Evolutionary conservation across 768 basidiomycete species (phyloP).

Genomic region (Neoboletus magnificus): DNA sequence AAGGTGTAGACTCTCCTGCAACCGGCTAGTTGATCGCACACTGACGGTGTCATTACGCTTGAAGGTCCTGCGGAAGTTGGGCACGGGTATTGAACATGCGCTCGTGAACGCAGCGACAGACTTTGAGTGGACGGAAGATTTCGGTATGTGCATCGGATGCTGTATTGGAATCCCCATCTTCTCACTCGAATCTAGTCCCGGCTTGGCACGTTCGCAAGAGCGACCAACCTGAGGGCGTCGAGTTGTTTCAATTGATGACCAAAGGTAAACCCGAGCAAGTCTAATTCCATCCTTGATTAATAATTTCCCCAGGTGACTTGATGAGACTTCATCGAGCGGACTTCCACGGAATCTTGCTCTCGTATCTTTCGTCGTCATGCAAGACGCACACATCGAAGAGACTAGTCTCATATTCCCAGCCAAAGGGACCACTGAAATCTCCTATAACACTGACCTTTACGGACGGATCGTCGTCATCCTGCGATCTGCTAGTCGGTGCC

Average conservation of each 20-base stretch:
- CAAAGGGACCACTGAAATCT: slow-evolving; percentile 27
- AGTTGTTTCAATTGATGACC: slow-evolving; percentile 51
- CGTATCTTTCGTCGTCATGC: slow-evolving; percentile 44
- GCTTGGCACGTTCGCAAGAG: slow-evolving; percentile 58
- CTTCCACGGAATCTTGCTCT: slow-evolving; percentile 58
- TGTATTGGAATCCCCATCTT: not conserved
- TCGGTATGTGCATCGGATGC: slow-evolving; percentile 12
- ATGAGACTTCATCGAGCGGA: slow-evolving; percentile 63
- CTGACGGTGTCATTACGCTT: not conserved
- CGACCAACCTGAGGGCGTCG: slow-evolving; percentile 52
- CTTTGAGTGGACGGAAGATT: slow-evolving; percentile 20
- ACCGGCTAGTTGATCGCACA: not conserved
- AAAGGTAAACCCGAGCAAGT: slow-evolving; percentile 41
- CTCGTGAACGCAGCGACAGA: slow-evolving; percentile 18
- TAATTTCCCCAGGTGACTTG: slow-evolving; percentile 40
- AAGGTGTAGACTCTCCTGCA: slow-evolving; percentile 13
- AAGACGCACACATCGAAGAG: slow-evolving; percentile 54
- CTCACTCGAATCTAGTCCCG: slow-evolving; percentile 37
- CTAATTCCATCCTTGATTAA: not conserved
- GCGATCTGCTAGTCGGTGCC: slow-evolving; percentile 68
- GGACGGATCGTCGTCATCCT: slow-evolving; percentile 57
- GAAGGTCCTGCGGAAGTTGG: slow-evolving; percentile 24
- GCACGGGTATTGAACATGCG: slow-evolving; percentile 15
- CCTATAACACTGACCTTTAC: slow-evolving; percentile 51
- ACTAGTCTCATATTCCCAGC: slow-evolving; percentile 53